Base-by-base conservation (phyloP, 2,329 filamentous ascomycete genomes). In the Calonectria naviculata region DNA sequence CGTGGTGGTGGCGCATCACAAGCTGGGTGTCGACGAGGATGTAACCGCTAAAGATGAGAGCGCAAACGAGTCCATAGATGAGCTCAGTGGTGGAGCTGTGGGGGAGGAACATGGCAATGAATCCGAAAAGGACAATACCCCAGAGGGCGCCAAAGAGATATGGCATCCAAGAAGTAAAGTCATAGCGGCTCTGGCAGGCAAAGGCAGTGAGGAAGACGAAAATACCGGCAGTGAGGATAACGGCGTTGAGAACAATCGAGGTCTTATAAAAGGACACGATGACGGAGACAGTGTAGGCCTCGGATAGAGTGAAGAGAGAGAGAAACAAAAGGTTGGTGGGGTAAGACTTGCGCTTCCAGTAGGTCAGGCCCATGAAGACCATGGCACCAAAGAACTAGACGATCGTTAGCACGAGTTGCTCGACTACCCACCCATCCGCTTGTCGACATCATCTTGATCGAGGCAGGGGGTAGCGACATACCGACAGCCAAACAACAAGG, bases 1-100 rank as follows among this genome's bases (percentile, higher is more conserved):
- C 95, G 80, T 98, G 96, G 85, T 98, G 97, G 84, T 98, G 94
- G 80, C 95, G 91, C 90, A 99, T 93, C 73, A 99, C 91, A 78
- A 99, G 86, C 88, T 99, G 97, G 0, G 97, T 99, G 82, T 99
- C 97, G 56, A 98, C 94, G 56, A 99, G 89, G 73, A 99, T 97
- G 85, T 99, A 99, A 9, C 89, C 96, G 60, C 93, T 95, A 87
- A 99, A 99, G 81, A 99, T 91, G 54, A 99, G 86, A 3, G 97
- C 96, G 0, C 91, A 90, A 17, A 95, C 84, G 9, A 93, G 92
- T 67, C 95, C 95, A 80, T 98, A 98, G 72, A 95, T 88, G 65
- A 98, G 91, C 85, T 99, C 96, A 38, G 92, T 87, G 29, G 92
- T 95, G 82, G 91, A 95, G 83, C 88, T 94, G 83, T 93, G 90